Percentiles rank a stretch among this genome's conserved stretches.
phyloP scores from a whole-genome alignment of 305 asterid genomes.

The Lippia alba region DNA sequence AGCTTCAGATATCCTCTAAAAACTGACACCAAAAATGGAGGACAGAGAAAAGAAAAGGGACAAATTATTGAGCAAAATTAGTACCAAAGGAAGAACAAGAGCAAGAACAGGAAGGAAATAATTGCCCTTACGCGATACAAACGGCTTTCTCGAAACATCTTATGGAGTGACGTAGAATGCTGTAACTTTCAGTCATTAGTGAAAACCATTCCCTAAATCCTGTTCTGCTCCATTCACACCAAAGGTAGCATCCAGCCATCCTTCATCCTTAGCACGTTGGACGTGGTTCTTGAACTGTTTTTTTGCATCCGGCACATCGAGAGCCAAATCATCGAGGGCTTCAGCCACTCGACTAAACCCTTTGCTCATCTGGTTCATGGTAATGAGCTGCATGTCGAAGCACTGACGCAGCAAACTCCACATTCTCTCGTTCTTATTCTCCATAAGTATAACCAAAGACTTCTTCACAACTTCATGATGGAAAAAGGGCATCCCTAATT shows the following conservation, averaged over 20 bases:
- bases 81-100: not conserved
- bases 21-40: not conserved
- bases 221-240: constrained; percentile 23
- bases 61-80: not conserved
- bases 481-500: constrained; percentile 89
- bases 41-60: not conserved
- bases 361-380: constrained; percentile 78
- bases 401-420: constrained; percentile 72
- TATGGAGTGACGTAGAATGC: no score
- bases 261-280: constrained; percentile 60
- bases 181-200: constrained; percentile 2
- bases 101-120: not conserved
- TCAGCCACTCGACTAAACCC: constrained; percentile 75
- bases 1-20: not conserved
- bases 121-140: not conserved
- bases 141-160: no score
- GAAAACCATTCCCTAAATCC: constrained; percentile 43
- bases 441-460: constrained; percentile 67
- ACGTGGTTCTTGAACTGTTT: constrained; percentile 60
- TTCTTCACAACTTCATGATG: constrained; percentile 94
- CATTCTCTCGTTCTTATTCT: constrained; percentile 69
- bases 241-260: constrained; percentile 77
- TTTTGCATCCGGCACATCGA: constrained; percentile 91
- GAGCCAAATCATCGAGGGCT: constrained; percentile 79
- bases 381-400: constrained; percentile 75